These are phyloP conservation scores for Jimgerdemannia flammicorona DNA, from an alignment of 192 early-diverging fungal species.

Conservation along the genomic window DNA sequence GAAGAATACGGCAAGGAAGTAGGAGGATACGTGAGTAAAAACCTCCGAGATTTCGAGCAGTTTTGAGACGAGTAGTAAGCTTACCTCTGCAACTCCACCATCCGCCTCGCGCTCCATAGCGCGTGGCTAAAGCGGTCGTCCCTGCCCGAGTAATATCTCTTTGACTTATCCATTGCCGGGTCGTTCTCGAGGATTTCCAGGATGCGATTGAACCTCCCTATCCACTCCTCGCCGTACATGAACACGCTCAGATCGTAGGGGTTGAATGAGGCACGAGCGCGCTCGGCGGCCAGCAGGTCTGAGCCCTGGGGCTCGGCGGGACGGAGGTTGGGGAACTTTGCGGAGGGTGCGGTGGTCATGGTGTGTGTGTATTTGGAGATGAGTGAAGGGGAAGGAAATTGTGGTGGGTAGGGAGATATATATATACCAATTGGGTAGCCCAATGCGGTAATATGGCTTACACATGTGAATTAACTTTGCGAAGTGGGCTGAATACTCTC, in stretches of 20 bases:
- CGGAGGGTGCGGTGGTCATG: background rate
- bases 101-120: slow-evolving; percentile 54
- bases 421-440: too few species aligned
- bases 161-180: slow-evolving; percentile 66
- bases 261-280: slow-evolving; percentile 61
- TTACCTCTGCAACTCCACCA: slow-evolving; percentile 59
- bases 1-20: too few species aligned
- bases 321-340: slow-evolving; percentile 40
- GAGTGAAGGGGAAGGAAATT: too few species aligned
- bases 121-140: slow-evolving; percentile 61
- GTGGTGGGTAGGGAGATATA: too few species aligned
- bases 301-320: slow-evolving; percentile 46
- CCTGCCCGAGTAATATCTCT: slow-evolving; percentile 70
- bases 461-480: too few species aligned
- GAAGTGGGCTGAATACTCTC: too few species aligned
- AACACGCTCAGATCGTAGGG: slow-evolving; percentile 61
- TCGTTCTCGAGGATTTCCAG: slow-evolving; percentile 61
- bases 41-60: too few species aligned
- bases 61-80: background rate
- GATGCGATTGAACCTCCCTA: slow-evolving; percentile 52
- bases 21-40: too few species aligned
- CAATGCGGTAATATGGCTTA: too few species aligned
- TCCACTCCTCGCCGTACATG: slow-evolving; percentile 63
- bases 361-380: too few species aligned
- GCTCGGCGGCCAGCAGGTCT: slow-evolving; percentile 59